Percentiles rank a stretch among this genome's conserved stretches.
Conservation (phyloP, 352 stramenopile genomes). For the Poterioochromonas sp. region DNA sequence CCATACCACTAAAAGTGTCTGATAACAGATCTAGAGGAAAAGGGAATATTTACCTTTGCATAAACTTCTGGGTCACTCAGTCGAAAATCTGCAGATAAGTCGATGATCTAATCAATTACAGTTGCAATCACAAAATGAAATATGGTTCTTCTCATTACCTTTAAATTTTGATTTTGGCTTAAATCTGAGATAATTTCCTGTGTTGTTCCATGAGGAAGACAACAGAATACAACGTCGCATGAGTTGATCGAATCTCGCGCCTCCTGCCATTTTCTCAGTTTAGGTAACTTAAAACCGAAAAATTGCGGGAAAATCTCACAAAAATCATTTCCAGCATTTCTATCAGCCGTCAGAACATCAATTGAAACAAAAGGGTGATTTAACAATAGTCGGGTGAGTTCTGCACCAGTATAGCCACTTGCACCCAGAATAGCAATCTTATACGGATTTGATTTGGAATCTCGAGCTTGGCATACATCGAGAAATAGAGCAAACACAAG, state of each 20-base stretch:
- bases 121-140: too few species aligned
- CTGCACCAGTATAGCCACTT: constrained; percentile 49
- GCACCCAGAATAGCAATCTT: constrained; percentile 47
- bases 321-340: constrained; percentile 44
- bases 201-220: constrained; percentile 48
- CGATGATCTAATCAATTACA: too few species aligned
- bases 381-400: constrained; percentile 45
- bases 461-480: too few species aligned
- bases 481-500: too few species aligned
- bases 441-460: too few species aligned
- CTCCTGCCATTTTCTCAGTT: constrained; percentile 43
- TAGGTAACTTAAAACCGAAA: constrained; percentile 44
- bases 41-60: constrained; percentile 36
- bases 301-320: constrained; percentile 48
- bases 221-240: constrained; percentile 48
- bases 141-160: too few species aligned
- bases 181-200: constrained; percentile 48
- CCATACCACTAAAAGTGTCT: constrained; percentile 41
- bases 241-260: constrained; percentile 39
- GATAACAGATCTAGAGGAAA: neutral
- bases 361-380: constrained; percentile 43
- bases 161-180: constrained; percentile 27
- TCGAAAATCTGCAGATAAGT: constrained; percentile 49
- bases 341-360: constrained; percentile 45
- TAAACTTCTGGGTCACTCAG: constrained; percentile 44